Base-by-base conservation (phyloP, 140 eudicot species). In the Stevia rebaudiana region DNA sequence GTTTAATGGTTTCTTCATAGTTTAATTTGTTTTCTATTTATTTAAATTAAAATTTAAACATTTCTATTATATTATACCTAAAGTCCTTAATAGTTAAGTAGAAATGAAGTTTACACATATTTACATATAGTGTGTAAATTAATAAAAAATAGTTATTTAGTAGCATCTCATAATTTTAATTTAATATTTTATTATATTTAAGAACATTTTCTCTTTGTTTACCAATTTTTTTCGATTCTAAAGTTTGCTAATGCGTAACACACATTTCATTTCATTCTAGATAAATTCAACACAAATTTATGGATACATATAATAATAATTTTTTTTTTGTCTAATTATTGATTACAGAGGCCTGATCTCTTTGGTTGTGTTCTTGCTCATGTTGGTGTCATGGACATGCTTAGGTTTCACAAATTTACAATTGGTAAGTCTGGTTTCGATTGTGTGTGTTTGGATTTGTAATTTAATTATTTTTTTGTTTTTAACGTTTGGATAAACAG, bases 361-460 rank as follows among this genome's bases (percentile, higher is more conserved):
- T 88, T 82, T 28, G 96, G 96, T 8, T 88, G 96, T 66, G 90
- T 94, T 21, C 90, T 88, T 61, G 96, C 96, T 42, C 96, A 88
- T 76, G 96, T 88, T 85, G 96, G 96, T 76, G 96, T 88, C 53
- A 88, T 88, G 96, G 96, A 88, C 79, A 85, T 88, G 94, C 90
- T 88, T 42, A 80, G 96, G 72, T 88, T 88, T 69, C 96, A 88
- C 80, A 85, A 85, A 76, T 88, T 88, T 40, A 88, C 96, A 40
- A 85, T 88, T 10, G 96, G 96, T 88, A 77, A 78, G 80, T 8
- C 21, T 69, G 44, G 46, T 55, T 73, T 54, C 21, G 18, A 28
- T 41, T 63, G 8, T 16, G 0, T 28, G 23, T 1, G 4, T 43
- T 43, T 43, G 54, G 19, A 64, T 64, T 16, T 64, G 59, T 31